These are phyloP conservation scores for Phytophthora ohioensis DNA, from an alignment of 352 stramenopile genomes.

Conservation along the genomic window DNA sequence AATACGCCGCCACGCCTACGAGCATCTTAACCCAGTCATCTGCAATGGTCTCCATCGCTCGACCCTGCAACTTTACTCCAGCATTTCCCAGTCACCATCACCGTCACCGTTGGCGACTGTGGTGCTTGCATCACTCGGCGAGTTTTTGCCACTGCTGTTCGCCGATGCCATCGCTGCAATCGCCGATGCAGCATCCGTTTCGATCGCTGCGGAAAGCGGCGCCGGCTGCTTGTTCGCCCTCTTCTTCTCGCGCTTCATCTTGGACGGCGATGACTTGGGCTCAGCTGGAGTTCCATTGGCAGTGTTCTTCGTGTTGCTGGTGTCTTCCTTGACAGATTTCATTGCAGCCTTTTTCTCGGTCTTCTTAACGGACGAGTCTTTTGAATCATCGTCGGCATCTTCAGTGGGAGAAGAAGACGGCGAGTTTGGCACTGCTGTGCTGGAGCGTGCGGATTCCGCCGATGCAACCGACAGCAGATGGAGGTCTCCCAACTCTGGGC, in stretches of 20 bases:
- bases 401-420: slow-evolving; percentile 12
- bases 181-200: slow-evolving; percentile 30
- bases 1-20: slow-evolving; percentile 8
- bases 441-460: slow-evolving; percentile 11
- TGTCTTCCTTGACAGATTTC: neutral
- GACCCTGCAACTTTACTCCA: slow-evolving; percentile 23
- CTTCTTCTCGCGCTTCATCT: slow-evolving; percentile 40
- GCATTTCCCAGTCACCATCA: slow-evolving; percentile 44
- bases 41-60: neutral
- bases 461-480: slow-evolving; percentile 37
- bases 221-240: slow-evolving; percentile 30
- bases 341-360: slow-evolving; percentile 1
- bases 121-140: slow-evolving; percentile 20
- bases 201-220: slow-evolving; percentile 30
- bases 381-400: slow-evolving; percentile 3
- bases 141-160: slow-evolving; percentile 33
- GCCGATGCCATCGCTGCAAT: slow-evolving; percentile 35
- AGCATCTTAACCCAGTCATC: slow-evolving; percentile 12
- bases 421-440: slow-evolving; percentile 20
- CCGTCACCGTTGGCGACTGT: slow-evolving; percentile 11
- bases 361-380: slow-evolving; percentile 14
- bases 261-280: slow-evolving; percentile 28
- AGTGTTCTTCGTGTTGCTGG: slow-evolving; percentile 8
- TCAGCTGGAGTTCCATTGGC: slow-evolving; percentile 18
- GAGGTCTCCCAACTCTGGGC: slow-evolving; percentile 28